Percentiles rank a stretch among this genome's conserved stretches.
Evolutionary conservation across 139 green algal species (phyloP).

Genomic region (Closterium sp.): DNA sequence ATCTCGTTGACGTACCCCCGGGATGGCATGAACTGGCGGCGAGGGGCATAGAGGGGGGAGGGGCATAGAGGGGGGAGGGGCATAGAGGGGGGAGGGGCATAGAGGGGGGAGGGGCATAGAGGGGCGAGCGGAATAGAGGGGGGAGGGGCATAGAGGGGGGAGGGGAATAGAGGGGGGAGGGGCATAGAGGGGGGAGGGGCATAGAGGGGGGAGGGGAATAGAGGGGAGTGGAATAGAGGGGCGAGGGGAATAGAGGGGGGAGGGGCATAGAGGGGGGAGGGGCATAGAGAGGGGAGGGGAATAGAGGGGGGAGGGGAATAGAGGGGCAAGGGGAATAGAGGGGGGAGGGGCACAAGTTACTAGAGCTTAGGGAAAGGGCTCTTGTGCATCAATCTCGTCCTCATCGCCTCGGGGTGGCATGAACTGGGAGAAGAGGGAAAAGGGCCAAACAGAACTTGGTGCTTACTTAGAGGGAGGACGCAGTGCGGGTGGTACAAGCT

Average conservation of each 20-base stretch:
- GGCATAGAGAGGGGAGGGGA: background rate
- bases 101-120: background rate
- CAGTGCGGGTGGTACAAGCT: too few relatives aligned
- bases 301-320: background rate
- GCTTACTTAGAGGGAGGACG: too few relatives aligned
- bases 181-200: background rate
- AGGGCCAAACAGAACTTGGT: background rate
- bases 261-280: too few relatives aligned
- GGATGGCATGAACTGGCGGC: slow-evolving; percentile 4
- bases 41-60: background rate
- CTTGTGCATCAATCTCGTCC: too few relatives aligned
- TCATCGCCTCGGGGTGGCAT: too few relatives aligned
- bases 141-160: background rate
- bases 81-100: background rate
- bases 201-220: background rate
- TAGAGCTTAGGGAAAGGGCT: too few relatives aligned
- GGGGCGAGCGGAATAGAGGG: background rate
- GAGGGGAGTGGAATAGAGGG: background rate
- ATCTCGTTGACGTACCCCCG: slow-evolving; percentile 18
- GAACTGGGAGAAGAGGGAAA: background rate
- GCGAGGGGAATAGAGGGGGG: background rate
- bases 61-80: background rate
- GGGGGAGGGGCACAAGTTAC: too few relatives aligned
- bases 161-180: background rate
- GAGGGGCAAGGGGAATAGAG: background rate